Conservation (phyloP, 768 basidiomycete genomes). For the Lentinula guzmanii region DNA sequence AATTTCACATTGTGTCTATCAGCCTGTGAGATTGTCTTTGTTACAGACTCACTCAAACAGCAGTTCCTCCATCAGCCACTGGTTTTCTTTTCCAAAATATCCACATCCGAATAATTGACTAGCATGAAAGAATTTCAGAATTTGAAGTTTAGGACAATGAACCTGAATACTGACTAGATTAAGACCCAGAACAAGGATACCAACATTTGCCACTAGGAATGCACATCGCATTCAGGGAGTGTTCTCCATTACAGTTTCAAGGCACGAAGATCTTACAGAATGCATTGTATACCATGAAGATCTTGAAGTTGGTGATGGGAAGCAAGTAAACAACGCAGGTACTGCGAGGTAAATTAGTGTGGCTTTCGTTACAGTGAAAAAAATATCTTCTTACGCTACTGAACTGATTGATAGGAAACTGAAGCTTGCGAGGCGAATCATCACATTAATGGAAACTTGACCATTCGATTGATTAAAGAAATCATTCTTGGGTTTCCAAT, state of each 20-base stretch:
- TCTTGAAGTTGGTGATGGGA: neutral
- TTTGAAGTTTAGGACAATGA: neutral
- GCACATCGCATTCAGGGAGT: neutral
- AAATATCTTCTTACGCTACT: neutral
- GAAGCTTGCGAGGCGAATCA: neutral
- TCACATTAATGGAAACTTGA: neutral
- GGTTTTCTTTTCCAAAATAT: neutral
- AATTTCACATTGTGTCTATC: too few species aligned
- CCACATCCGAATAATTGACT: neutral
- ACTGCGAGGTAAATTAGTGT: neutral
- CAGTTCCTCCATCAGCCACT: too few species aligned
- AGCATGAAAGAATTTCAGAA: neutral
- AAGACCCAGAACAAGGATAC: neutral
- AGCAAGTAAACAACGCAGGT: neutral
- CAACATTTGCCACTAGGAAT: neutral
- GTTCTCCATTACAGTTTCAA: neutral
- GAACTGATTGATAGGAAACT: neutral
- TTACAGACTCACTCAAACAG: neutral
- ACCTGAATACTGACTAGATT: neutral
- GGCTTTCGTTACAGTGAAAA: neutral
- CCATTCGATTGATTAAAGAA: neutral
- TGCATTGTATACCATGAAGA: neutral
- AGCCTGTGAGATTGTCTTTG: neutral
- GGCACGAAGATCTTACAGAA: neutral
- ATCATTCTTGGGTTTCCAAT: neutral